Base-by-base conservation (phyloP, 805 yeast genomes). In the Candida parachauliodes region DNA sequence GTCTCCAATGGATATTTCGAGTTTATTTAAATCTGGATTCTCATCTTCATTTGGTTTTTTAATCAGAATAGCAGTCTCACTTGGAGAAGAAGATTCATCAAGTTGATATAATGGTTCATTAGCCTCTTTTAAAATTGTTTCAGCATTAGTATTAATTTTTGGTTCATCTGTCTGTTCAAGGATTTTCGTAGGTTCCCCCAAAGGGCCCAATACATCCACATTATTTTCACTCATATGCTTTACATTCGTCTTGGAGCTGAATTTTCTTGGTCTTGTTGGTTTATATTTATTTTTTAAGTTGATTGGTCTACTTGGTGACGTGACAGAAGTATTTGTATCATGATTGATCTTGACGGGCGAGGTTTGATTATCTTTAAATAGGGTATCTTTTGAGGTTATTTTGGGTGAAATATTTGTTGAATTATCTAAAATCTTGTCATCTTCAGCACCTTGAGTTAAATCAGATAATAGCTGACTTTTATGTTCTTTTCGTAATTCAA, bases 1-100 rank as follows among this genome's bases (percentile, higher is more conserved):
- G 57, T 89, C 96, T 2, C 91, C 91, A 9, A 89, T 95, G 1
- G 79, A 60, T 25, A 89, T 82, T 3, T 75, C 79, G 43, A 85
- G 72, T 12, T 62, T 57, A 28, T 59, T 66, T 12, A 30, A 40
- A 7, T 19, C 27, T 6, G 42, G 19, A 6, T 43, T 41, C 10
- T 51, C 48, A 21, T 35, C 17, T 21, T 32, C 12, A 31, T 38
- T 26, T 4, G 12, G 26, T 27, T 20, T 37, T 4, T 4, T 3
- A 12, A 20, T 35, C n/a, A n/a, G n/a, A 5, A 15, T 14, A 12
- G 38, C 24, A 12, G 38, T 12, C 7, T 19, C n/a, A 15, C 23
- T 20, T 11, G 22, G 12, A 24, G 32, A 27, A 9, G 23, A 3
- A 14, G 9, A 32, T 31, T 32, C 17, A 25, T 42, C 39, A 18